Percentiles rank a stretch among this genome's conserved stretches.
These are phyloP conservation scores for Candida gorgasii DNA, from an alignment of 805 yeast genomes.

Conservation along the genomic window DNA sequence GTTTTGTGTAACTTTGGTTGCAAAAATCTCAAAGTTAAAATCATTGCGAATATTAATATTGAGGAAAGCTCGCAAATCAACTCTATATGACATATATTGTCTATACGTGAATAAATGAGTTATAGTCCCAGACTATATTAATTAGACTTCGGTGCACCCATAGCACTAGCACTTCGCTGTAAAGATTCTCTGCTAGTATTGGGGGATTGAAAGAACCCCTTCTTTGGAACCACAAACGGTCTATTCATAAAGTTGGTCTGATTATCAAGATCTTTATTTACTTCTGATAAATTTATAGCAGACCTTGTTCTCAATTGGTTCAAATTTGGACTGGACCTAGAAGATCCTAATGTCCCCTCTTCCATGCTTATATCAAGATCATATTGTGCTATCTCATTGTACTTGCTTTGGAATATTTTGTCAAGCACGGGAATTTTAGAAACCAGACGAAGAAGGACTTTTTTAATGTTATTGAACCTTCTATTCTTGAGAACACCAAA, in stretches of 20 bases:
- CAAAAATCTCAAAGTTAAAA: too few relatives aligned
- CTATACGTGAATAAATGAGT: background rate
- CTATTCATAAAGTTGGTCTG: constrained; percentile 32
- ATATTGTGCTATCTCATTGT: constrained; percentile 19
- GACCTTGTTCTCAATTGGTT: constrained; percentile 37
- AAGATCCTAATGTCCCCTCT: constrained; percentile 31
- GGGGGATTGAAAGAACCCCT: constrained; percentile 16
- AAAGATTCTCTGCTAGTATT: constrained; percentile 28
- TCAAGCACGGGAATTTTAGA: constrained; percentile 26
- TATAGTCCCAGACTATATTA: background rate
- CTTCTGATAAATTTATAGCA: constrained; percentile 28
- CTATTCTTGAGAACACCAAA: constrained; percentile 12
- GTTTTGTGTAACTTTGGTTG: too few relatives aligned
- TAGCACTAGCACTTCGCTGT: constrained; percentile 20
- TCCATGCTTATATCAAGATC: constrained; percentile 29
- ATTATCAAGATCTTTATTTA: constrained; percentile 13
- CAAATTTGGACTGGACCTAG: constrained; percentile 19
- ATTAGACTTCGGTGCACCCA: constrained; percentile 13
- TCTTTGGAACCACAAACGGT: constrained; percentile 37
- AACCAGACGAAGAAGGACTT: constrained; percentile 10
- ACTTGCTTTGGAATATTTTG: constrained; percentile 11
- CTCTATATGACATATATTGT: background rate
- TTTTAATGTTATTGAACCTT: constrained; percentile 15
- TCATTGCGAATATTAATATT: too few relatives aligned
- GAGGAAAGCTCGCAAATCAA: background rate